Conservation (phyloP, 192 early-diverging fungal species). For the Coemansia sp. region DNA sequence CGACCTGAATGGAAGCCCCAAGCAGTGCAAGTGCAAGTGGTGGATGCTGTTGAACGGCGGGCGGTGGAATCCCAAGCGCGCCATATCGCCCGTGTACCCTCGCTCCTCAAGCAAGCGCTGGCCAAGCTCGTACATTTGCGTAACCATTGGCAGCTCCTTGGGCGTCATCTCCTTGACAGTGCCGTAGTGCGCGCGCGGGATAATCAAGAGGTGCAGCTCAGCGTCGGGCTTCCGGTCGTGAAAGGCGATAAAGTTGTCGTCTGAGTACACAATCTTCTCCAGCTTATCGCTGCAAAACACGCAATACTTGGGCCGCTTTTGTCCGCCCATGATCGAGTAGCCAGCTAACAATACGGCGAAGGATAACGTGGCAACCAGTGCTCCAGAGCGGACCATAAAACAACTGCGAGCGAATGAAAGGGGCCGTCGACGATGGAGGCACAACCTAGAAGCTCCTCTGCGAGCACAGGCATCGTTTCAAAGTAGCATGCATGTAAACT, state of each 20-base stretch:
- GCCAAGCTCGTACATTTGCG: conserved; percentile 40
- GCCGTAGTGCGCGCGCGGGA: conserved; percentile 43
- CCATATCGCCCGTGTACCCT: conserved; percentile 27
- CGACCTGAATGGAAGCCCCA: conserved; percentile 49
- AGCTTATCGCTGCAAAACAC: conserved; percentile 41
- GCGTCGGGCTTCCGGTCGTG: conserved; percentile 55
- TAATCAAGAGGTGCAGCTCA: conserved; percentile 38
- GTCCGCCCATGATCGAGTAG: conserved; percentile 41
- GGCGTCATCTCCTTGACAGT: conserved; percentile 42
- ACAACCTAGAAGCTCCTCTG: background rate
- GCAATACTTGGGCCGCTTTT: conserved; percentile 34
- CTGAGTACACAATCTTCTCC: conserved; percentile 41
- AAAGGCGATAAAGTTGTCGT: conserved; percentile 38
- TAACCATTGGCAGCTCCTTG: conserved; percentile 33
- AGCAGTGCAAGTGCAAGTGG: conserved; percentile 57
- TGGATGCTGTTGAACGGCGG: conserved; percentile 56
- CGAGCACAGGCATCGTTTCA: background rate
- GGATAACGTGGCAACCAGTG: conserved; percentile 9
- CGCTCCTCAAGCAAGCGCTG: conserved; percentile 26
- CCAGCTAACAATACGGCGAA: conserved; percentile 12
- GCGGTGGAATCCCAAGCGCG: conserved; percentile 52
- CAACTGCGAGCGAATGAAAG: background rate
- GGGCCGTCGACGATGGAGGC: background rate
- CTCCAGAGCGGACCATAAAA: background rate
- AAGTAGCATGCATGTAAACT: background rate